These are phyloP conservation scores for Arachis hypogaea DNA, from an alignment of 306 rosid genomes.

Conservation along the genomic window DNA sequence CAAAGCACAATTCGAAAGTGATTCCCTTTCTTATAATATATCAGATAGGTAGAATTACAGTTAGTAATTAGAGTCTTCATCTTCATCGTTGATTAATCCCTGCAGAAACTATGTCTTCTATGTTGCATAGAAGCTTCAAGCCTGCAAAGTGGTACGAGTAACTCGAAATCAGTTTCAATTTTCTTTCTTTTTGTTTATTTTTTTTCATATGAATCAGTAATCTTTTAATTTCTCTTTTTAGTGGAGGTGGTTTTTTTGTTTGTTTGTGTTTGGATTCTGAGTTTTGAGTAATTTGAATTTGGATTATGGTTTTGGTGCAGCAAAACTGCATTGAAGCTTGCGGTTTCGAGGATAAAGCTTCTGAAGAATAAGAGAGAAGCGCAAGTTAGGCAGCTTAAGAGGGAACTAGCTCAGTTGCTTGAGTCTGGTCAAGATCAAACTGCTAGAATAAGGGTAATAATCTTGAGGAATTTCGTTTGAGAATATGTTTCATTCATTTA, in stretches of 20 bases:
- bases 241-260: slow-evolving; percentile 4
- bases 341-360: slow-evolving; percentile 82
- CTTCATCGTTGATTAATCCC: background rate
- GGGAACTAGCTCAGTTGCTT: slow-evolving; percentile 82
- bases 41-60: background rate
- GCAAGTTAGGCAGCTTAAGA: slow-evolving; percentile 67
- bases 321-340: slow-evolving; percentile 85
- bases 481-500: background rate
- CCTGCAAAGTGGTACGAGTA: slow-evolving; percentile 50
- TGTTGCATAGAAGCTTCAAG: slow-evolving; percentile 57
- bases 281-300: slow-evolving; percentile 9
- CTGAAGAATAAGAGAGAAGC: slow-evolving; percentile 84
- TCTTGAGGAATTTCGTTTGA: background rate
- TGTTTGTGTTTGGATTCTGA: background rate
- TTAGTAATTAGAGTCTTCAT: background rate
- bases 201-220: background rate
- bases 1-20: background rate
- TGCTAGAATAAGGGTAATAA: slow-evolving; percentile 75
- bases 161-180: background rate
- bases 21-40: background rate
- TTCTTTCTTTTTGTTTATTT: background rate
- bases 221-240: slow-evolving; percentile 23
- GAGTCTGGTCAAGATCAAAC: slow-evolving; percentile 83
- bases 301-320: slow-evolving; percentile 49
- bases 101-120: slow-evolving; percentile 26